A percentile compares a stretch with the other conserved stretches of the same genome.
phyloP scores from a whole-genome alignment of 352 stramenopile species.

The Phytophthora megakarya region DNA sequence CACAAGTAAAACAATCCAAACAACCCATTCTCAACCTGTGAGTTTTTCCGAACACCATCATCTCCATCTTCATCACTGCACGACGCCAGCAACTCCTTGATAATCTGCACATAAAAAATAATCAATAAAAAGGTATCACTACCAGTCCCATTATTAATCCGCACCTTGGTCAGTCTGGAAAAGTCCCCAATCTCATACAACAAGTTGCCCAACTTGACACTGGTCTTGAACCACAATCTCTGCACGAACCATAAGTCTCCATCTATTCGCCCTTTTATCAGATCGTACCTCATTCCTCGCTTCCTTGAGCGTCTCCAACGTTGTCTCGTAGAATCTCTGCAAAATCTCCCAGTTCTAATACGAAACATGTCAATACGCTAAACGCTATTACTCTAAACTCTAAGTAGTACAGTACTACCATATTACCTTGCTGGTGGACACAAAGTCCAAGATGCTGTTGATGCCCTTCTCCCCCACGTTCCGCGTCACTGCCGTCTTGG shows the following conservation, averaged over 20 bases:
- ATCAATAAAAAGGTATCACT: neutral
- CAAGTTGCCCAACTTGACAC: conserved; percentile 94
- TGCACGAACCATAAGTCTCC: conserved; percentile 21
- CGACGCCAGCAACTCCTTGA: conserved; percentile 86
- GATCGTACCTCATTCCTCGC: conserved; percentile 63
- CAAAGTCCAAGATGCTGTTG: conserved; percentile 95
- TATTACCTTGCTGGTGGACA: conserved; percentile 81
- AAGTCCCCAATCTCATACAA: conserved; percentile 88
- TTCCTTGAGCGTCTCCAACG: conserved; percentile 84
- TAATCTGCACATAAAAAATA: conserved; percentile 45
- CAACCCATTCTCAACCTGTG: conserved; percentile 42
- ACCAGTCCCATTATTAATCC: neutral
- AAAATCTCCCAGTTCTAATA: conserved; percentile 81
- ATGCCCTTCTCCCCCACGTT: conserved; percentile 96
- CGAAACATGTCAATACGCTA: neutral
- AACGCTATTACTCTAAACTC: neutral
- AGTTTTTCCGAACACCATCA: conserved; percentile 85
- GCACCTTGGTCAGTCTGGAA: conserved; percentile 67
- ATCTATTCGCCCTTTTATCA: neutral
- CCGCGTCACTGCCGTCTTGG: conserved; percentile 87
- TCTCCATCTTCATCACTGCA: conserved; percentile 87
- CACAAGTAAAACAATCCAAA: neutral
- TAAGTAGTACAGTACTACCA: neutral
- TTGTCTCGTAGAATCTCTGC: conserved; percentile 87
- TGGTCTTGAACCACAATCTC: conserved; percentile 96